Percentiles rank a stretch among this genome's conserved stretches.
Conservation (phyloP, 2,329 filamentous ascomycete species). For the Colletotrichum simmondsii region DNA sequence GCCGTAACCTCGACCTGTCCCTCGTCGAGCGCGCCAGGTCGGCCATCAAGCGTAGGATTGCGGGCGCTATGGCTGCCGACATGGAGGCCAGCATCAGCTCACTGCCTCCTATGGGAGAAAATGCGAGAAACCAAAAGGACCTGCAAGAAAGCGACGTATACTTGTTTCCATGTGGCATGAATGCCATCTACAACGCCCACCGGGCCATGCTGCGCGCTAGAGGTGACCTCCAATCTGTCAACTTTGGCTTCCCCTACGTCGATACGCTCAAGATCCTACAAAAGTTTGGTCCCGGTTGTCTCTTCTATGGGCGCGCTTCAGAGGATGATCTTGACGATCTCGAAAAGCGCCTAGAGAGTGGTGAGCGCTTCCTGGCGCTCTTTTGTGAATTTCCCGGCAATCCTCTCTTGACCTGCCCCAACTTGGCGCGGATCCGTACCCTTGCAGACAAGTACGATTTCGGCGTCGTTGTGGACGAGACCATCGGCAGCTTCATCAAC, state of each 20-base stretch:
- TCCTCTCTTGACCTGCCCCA: constrained; percentile 85
- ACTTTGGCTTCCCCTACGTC: constrained; percentile 97
- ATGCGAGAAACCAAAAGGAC: constrained; percentile 67
- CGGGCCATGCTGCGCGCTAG: constrained; percentile 75
- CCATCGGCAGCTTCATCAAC: constrained; percentile 96
- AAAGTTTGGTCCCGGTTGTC: constrained; percentile 90
- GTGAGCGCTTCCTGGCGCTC: constrained; percentile 82
- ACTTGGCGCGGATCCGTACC: constrained; percentile 82
- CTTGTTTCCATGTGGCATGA: constrained; percentile 92
- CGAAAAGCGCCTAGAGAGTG: constrained; percentile 74
- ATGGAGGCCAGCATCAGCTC: constrained; percentile 69
- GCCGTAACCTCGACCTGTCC: constrained; percentile 85
- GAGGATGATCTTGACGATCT: constrained; percentile 85
- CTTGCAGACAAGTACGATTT: constrained; percentile 89
- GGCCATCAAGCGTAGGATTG: constrained; percentile 88
- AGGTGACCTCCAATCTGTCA: constrained; percentile 79
- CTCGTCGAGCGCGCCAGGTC: constrained; percentile 85
- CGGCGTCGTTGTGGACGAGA: constrained; percentile 92
- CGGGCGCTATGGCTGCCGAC: constrained; percentile 82
- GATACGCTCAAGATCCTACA: constrained; percentile 95
- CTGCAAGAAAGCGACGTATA: constrained; percentile 90
- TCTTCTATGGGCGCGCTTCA: constrained; percentile 88
- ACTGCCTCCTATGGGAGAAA: constrained; percentile 58
- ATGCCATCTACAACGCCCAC: constrained; percentile 91
- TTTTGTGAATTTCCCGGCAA: constrained; percentile 98